A percentile compares a stretch with the other conserved stretches of the same genome.
These are phyloP conservation scores for Coleophoma eucalyptorum DNA, from an alignment of 2,329 filamentous ascomycete species.

Conservation along the genomic window DNA sequence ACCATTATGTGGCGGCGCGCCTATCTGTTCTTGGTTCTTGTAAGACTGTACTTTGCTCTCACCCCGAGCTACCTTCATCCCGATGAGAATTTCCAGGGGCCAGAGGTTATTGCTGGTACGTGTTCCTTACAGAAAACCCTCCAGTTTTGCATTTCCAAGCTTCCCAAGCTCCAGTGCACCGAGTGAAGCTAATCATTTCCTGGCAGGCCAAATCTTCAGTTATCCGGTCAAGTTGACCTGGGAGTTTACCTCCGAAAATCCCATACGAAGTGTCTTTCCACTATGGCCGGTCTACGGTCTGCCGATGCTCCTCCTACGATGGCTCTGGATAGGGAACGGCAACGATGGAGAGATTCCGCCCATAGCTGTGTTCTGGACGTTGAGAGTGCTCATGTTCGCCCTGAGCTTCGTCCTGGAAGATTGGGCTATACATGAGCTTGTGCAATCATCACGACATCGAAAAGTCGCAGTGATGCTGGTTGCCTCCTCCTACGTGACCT, in stretches of 20 bases:
- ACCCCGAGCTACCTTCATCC: conserved; percentile 96
- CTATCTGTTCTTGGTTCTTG: conserved; percentile 78
- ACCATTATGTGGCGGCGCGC: conserved; percentile 80
- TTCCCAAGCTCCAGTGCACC: neutral
- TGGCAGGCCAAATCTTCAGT: conserved; percentile 80
- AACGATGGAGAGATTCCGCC: conserved; percentile 74
- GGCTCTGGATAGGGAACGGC: conserved; percentile 86
- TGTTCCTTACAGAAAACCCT: neutral
- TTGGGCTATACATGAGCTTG: conserved; percentile 92
- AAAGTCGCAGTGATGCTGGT: conserved; percentile 77
- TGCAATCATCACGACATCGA: conserved; percentile 69
- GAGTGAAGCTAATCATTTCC: conserved; percentile 1
- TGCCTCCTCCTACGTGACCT: conserved; percentile 95
- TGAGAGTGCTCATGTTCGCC: conserved; percentile 88
- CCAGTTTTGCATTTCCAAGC: neutral
- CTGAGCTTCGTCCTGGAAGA: conserved; percentile 96
- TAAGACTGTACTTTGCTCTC: conserved; percentile 90
- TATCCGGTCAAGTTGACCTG: conserved; percentile 89
- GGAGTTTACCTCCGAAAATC: conserved; percentile 88
- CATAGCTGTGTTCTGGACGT: conserved; percentile 82
- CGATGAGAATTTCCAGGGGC: conserved; percentile 98
- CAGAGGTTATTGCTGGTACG: conserved; percentile 91
- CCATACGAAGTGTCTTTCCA: conserved; percentile 94
- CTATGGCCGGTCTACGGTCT: conserved; percentile 94
- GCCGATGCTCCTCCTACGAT: conserved; percentile 88